A percentile compares a stretch with the other conserved stretches of the same genome.
Conservation (phyloP, 2,329 filamentous ascomycete species). For the Drechslerella dactyloides region DNA sequence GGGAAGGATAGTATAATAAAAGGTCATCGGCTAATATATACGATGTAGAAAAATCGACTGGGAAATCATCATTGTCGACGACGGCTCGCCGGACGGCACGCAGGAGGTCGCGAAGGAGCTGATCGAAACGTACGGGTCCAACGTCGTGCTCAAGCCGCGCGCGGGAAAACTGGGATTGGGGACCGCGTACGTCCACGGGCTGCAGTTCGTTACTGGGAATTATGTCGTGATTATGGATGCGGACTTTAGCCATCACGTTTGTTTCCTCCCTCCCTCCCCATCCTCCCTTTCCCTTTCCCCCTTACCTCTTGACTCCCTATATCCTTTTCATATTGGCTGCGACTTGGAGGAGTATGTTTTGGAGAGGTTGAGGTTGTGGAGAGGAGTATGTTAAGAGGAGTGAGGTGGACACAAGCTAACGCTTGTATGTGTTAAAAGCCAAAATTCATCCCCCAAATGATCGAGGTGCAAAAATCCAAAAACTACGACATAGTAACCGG, state of each 20-base stretch:
- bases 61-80: slow-evolving; percentile 98
- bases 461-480: slow-evolving; percentile 75
- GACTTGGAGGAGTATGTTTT: too few species aligned
- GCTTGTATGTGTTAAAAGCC: slow-evolving; percentile 60
- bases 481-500: slow-evolving; percentile 97
- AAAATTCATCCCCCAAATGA: slow-evolving; percentile 97
- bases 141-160: slow-evolving; percentile 83
- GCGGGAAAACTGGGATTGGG: slow-evolving; percentile 96
- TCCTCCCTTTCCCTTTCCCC: too few species aligned
- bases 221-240: slow-evolving; percentile 99
- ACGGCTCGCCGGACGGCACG: slow-evolving; percentile 94
- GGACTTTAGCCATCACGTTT: slow-evolving; percentile 89
- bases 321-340: too few species aligned
- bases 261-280: neutral
- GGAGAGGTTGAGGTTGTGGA: too few species aligned
- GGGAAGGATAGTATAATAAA: too few species aligned
- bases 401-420: neutral
- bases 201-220: slow-evolving; percentile 88
- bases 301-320: too few species aligned
- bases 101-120: slow-evolving; percentile 89
- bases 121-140: slow-evolving; percentile 76
- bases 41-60: slow-evolving; percentile 80
- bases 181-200: slow-evolving; percentile 92
- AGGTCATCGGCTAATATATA: too few species aligned
- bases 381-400: too few species aligned